These are phyloP conservation scores for Panus rudis DNA, from an alignment of 768 basidiomycete genomes.

Conservation along the genomic window DNA sequence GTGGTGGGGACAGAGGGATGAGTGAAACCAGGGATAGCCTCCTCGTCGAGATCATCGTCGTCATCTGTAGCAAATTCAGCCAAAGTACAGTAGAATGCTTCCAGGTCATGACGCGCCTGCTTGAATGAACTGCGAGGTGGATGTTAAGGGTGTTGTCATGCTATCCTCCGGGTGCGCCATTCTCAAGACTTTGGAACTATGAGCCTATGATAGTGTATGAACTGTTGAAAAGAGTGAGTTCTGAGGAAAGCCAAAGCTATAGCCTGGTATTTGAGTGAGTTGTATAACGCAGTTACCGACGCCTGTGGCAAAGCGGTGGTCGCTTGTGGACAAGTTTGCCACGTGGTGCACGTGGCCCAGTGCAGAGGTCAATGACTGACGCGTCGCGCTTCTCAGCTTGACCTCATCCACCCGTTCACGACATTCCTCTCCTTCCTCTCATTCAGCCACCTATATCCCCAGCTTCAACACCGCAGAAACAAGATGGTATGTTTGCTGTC, in stretches of 20 bases:
- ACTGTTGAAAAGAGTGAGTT: too few species aligned
- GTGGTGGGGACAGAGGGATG: slow-evolving; percentile 45
- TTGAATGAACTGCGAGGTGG: slow-evolving; percentile 73
- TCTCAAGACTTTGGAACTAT: too few species aligned
- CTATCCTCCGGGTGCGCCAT: slow-evolving; percentile 19
- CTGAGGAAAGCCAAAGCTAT: too few species aligned
- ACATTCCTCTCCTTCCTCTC: slow-evolving; percentile 1
- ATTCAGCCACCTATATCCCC: neutral
- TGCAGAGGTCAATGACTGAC: slow-evolving; percentile 21
- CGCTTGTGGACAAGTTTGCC: too few species aligned
- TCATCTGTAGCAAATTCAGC: slow-evolving; percentile 38
- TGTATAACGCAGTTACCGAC: too few species aligned
- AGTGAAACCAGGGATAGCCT: slow-evolving; percentile 72
- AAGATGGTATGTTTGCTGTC: too few species aligned
- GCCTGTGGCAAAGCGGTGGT: too few species aligned
- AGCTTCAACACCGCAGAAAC: too few species aligned
- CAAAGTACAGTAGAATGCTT: neutral
- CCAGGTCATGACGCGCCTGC: slow-evolving; percentile 41
- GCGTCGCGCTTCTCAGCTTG: slow-evolving; percentile 24
- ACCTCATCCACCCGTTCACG: slow-evolving; percentile 5
- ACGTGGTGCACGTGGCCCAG: slow-evolving; percentile 13
- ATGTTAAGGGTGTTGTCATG: slow-evolving; percentile 30
- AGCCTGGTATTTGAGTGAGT: too few species aligned
- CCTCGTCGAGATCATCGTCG: slow-evolving; percentile 80
- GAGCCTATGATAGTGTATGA: too few species aligned